phyloP scores from a whole-genome alignment of 192 early-diverging fungal species.

The Coemansia sp. region DNA sequence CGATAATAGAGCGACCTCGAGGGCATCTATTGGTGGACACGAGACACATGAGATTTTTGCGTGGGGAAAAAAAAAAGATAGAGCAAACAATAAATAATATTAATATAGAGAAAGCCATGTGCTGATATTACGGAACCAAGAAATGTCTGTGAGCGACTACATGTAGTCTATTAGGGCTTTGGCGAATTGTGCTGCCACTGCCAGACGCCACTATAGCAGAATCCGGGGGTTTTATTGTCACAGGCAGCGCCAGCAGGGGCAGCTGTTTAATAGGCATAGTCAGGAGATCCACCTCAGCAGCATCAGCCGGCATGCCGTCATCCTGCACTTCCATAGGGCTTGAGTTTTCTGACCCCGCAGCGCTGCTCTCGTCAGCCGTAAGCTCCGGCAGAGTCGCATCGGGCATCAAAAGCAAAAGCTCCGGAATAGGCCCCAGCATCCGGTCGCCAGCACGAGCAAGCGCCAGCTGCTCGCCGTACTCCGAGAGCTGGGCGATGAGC shows the following conservation, averaged over 20 bases:
- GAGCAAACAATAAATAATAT: not conserved
- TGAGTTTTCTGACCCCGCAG: conserved; percentile 24
- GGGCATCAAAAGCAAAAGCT: not conserved
- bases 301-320: not conserved
- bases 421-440: not conserved
- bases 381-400: not conserved
- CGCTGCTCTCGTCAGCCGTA: conserved; percentile 13
- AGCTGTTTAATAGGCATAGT: not conserved
- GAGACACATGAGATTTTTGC: not conserved
- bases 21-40: not conserved
- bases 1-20: not conserved
- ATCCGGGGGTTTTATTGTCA: not conserved
- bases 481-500: conserved; percentile 76
- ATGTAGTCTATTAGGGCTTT: not conserved
- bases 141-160: conserved; percentile 20
- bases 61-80: not conserved
- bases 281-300: not conserved
- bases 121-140: conserved; percentile 11
- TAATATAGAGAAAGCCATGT: not conserved
- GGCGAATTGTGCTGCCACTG: not conserved
- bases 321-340: conserved; percentile 14
- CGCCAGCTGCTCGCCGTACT: conserved; percentile 58
- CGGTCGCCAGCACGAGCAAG: not conserved
- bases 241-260: not conserved
- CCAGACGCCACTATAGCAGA: not conserved